Evolutionary conservation across 163 green algal genomes (phyloP).

Genomic region (Scenedesmus sp.): DNA sequence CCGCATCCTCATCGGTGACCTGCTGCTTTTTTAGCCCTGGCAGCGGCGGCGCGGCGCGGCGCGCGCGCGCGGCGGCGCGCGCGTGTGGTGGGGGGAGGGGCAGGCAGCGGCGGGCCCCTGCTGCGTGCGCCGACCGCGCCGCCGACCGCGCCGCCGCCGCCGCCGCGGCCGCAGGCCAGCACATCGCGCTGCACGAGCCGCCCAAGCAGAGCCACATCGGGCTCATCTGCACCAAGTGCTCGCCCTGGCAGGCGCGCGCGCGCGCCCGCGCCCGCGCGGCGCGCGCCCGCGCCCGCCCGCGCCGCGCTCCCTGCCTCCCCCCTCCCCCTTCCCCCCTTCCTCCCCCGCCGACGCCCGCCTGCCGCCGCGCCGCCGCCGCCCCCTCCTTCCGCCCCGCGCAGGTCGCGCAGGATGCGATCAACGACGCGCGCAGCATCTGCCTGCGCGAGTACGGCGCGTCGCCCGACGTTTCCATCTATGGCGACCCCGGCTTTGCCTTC

Average conservation of each 20-base stretch:
- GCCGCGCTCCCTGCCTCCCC: no score
- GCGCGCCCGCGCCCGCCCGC: no score
- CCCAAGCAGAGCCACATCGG: conserved; percentile 87
- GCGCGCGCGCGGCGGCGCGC: no score
- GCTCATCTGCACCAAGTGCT: conserved; percentile 93
- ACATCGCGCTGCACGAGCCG: conserved; percentile 91
- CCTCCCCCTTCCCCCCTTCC: no score
- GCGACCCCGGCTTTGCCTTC: conserved; percentile 90
- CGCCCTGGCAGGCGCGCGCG: conserved; percentile 59
- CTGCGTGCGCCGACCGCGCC: no score
- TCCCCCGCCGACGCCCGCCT: no score
- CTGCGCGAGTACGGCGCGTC: conserved; percentile 91
- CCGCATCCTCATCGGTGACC: conserved; percentile 93
- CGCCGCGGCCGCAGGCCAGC: conserved; percentile 44
- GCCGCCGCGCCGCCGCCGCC: no score
- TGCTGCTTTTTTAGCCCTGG: neutral
- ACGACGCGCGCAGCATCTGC: conserved; percentile 93
- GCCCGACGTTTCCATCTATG: conserved; percentile 94
- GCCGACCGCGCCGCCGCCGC: no score
- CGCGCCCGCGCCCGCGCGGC: no score
- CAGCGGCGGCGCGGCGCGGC: no score
- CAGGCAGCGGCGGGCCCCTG: no score
- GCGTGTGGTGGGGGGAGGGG: no score
- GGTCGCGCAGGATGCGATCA: conserved; percentile 90
- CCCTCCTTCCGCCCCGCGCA: conserved; percentile 46